Percentiles rank a stretch among this genome's conserved stretches.
Evolutionary conservation across 2,329 filamentous ascomycete genomes (phyloP).

Genomic region (Grosmannia clavigera): DNA sequence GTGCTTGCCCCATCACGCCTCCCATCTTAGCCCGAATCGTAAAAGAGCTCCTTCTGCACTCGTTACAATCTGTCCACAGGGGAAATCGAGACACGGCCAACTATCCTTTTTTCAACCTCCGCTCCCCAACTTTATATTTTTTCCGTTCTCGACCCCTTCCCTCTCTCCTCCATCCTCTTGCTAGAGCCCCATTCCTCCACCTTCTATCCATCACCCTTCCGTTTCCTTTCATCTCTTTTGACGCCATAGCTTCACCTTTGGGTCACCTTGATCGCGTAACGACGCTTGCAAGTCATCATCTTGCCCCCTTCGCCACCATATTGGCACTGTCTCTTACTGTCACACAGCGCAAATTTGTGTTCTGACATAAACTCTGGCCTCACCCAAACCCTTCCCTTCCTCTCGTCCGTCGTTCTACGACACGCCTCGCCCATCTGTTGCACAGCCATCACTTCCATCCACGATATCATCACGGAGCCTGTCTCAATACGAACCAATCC

Average conservation of each 20-base stretch:
- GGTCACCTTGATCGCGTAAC: background rate
- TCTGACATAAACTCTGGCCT: background rate
- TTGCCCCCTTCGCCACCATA: background rate
- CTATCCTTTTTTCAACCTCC: background rate
- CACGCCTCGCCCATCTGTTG: background rate
- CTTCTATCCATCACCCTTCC: background rate
- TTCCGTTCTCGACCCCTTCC: background rate
- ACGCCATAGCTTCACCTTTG: background rate
- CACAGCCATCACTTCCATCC: background rate
- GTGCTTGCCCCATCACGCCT: slow-evolving; percentile 2
- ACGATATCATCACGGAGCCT: background rate
- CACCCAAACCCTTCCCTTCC: background rate
- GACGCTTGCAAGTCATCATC: background rate
- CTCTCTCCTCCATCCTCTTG: background rate
- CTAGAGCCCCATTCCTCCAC: background rate
- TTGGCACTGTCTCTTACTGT: background rate
- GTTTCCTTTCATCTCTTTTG: background rate
- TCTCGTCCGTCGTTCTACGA: background rate
- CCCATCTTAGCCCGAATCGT: background rate
- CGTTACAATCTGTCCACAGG: slow-evolving; percentile 1
- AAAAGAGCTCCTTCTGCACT: slow-evolving; percentile 4
- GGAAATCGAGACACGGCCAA: background rate
- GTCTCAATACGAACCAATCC: background rate
- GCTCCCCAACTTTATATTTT: background rate
- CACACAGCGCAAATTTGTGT: background rate